Conservation (phyloP, 1,139 yeast species). For the Suhomyces panamericanus region DNA sequence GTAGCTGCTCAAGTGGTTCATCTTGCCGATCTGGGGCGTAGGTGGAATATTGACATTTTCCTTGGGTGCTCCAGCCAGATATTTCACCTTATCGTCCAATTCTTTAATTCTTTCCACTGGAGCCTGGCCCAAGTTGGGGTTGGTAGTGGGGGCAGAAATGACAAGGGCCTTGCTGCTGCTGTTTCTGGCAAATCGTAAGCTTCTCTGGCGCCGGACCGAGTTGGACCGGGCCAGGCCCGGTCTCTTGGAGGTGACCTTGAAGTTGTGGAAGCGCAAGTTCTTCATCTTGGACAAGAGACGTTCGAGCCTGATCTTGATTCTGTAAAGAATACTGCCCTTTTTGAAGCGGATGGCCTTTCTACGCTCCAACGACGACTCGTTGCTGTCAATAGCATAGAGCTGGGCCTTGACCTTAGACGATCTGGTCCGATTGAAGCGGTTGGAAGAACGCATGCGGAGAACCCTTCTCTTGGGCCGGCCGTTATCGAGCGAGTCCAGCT, state of each 20-base stretch:
- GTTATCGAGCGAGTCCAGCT: constrained; percentile 7
- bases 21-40: constrained; percentile 16
- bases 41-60: constrained; percentile 11
- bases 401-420: constrained; percentile 17
- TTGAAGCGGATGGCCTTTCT: constrained; percentile 38
- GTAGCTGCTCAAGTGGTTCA: constrained; percentile 28
- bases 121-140: constrained; percentile 31
- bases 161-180: constrained; percentile 3
- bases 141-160: constrained; percentile 30
- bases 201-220: constrained; percentile 9
- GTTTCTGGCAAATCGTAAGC: constrained; percentile 6
- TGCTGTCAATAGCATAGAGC: constrained; percentile 15
- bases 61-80: constrained; percentile 29
- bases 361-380: constrained; percentile 26
- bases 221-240: constrained; percentile 14
- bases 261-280: constrained; percentile 22
- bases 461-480: constrained; percentile 3
- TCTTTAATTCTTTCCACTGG: constrained; percentile 20
- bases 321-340: constrained; percentile 33
- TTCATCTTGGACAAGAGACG: constrained; percentile 27
- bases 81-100: constrained; percentile 30
- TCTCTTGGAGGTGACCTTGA: constrained; percentile 33
- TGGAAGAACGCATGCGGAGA: constrained; percentile 1
- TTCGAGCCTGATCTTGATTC: constrained; percentile 31
- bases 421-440: constrained; percentile 9